Evolutionary conservation across 768 basidiomycete species (phyloP).

Genomic region (Xerocomus spinulosus): DNA sequence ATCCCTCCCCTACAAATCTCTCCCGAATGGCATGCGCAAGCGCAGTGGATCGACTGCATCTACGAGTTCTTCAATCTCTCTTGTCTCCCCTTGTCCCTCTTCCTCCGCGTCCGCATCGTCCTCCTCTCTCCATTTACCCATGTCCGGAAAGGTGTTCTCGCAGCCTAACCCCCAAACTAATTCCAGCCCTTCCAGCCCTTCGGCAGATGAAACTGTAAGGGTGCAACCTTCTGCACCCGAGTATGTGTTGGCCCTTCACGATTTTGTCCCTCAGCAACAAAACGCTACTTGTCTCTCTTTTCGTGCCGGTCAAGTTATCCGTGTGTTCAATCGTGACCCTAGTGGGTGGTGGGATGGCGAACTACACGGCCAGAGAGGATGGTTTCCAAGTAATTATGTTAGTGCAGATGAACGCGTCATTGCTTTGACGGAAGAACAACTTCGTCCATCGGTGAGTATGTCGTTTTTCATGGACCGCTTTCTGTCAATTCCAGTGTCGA

Average conservation of each 20-base stretch:
- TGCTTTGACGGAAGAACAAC: constrained; percentile 55
- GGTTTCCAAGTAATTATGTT: constrained; percentile 99
- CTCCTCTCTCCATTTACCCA: constrained; percentile 44
- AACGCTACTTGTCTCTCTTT: constrained; percentile 84
- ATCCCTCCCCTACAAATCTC: constrained; percentile 12
- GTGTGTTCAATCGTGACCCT: constrained; percentile 79
- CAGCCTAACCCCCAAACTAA: constrained; percentile 9
- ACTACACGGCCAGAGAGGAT: constrained; percentile 80
- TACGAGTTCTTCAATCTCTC: constrained; percentile 51
- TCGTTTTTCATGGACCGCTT: background rate
- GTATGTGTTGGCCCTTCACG: constrained; percentile 89
- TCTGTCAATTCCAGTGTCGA: background rate
- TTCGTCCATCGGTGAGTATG: constrained; percentile 40
- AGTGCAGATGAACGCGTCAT: constrained; percentile 52
- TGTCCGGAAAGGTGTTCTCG: constrained; percentile 28
- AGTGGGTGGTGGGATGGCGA: constrained; percentile 99
- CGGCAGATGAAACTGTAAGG: constrained; percentile 47
- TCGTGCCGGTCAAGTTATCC: constrained; percentile 85
- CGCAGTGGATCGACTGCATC: constrained; percentile 56
- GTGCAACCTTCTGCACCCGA: constrained; percentile 42
- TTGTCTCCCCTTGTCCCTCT: constrained; percentile 52
- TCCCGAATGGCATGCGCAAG: constrained; percentile 25
- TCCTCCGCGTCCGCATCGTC: constrained; percentile 45
- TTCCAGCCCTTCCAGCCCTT: constrained; percentile 39
- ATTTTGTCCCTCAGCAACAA: constrained; percentile 70